Percentiles rank a stretch among this genome's conserved stretches.
Evolutionary conservation across 2,329 filamentous ascomycete genomes (phyloP).

Genomic region (Diaporthe amygdali): DNA sequence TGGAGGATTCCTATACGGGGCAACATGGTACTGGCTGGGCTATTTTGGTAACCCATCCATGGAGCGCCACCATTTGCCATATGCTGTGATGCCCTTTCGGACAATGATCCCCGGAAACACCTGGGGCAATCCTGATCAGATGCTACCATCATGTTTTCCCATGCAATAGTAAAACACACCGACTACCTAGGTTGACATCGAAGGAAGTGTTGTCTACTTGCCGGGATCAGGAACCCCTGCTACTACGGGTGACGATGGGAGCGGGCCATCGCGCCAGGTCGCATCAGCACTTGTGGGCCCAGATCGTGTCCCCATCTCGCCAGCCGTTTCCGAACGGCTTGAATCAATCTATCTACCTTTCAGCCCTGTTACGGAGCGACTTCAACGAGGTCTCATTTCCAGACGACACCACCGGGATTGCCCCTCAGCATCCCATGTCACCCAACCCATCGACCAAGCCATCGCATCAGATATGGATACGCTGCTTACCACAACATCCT

Average conservation of each 20-base stretch:
- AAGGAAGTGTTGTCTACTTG: not conserved
- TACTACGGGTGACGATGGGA: not conserved
- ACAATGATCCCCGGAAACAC: not conserved
- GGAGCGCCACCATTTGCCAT: not conserved
- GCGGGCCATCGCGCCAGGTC: not conserved
- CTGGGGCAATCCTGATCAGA: not conserved
- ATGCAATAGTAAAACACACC: not conserved
- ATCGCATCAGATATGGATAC: not conserved
- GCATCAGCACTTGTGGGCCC: conserved; percentile 6
- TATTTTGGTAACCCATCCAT: not conserved
- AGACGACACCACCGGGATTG: not conserved
- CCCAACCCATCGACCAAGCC: not conserved
- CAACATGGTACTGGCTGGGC: not conserved
- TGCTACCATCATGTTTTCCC: not conserved
- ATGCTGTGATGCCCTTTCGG: not conserved
- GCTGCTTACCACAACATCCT: not conserved
- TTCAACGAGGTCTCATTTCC: not conserved
- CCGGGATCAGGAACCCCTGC: not conserved
- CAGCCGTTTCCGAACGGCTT: not conserved
- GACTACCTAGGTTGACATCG: not conserved
- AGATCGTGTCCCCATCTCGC: not conserved
- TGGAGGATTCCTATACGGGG: not conserved
- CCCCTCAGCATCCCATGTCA: not conserved
- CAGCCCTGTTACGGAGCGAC: conserved; percentile 12
- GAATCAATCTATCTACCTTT: not conserved